Evolutionary conservation across 257 asterid genomes (phyloP).

Genomic region (Rhazya stricta): DNA sequence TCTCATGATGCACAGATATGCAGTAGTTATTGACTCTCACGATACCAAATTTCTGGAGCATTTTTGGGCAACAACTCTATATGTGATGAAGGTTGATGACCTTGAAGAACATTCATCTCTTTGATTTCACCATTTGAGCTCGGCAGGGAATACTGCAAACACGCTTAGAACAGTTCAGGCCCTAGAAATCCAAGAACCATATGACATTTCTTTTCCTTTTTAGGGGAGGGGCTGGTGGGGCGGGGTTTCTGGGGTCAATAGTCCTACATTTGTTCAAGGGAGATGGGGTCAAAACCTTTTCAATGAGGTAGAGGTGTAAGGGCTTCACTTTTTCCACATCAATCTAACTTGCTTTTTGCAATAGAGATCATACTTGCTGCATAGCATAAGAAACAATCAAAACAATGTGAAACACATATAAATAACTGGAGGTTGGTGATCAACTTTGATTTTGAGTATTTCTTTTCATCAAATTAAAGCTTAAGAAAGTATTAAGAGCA

Average conservation of each 20-base stretch:
- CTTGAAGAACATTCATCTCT: background rate
- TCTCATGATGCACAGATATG: background rate
- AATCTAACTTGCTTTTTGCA: conserved; percentile 22
- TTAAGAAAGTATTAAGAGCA: background rate
- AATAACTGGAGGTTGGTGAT: no score
- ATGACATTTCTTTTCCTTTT: no score
- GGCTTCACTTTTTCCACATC: conserved; percentile 27
- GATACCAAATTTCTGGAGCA: background rate
- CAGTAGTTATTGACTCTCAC: background rate
- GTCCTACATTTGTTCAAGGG: no score
- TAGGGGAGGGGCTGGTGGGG: background rate
- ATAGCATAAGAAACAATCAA: background rate
- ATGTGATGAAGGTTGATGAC: background rate
- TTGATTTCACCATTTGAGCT: conserved; percentile 21
- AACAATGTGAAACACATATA: background rate
- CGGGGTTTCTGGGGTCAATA: no score
- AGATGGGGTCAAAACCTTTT: no score
- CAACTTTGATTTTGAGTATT: no score
- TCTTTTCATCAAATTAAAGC: no score
- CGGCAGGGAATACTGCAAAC: conserved; percentile 22
- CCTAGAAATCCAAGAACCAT: no score
- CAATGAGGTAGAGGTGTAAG: conserved; percentile 20
- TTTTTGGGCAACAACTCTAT: background rate
- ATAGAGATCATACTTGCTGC: conserved; percentile 26
- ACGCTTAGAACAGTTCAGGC: background rate